These are phyloP conservation scores for Ceratobasidium sp. DNA, from an alignment of 1,284 basidiomycete genomes.

Conservation along the genomic window DNA sequence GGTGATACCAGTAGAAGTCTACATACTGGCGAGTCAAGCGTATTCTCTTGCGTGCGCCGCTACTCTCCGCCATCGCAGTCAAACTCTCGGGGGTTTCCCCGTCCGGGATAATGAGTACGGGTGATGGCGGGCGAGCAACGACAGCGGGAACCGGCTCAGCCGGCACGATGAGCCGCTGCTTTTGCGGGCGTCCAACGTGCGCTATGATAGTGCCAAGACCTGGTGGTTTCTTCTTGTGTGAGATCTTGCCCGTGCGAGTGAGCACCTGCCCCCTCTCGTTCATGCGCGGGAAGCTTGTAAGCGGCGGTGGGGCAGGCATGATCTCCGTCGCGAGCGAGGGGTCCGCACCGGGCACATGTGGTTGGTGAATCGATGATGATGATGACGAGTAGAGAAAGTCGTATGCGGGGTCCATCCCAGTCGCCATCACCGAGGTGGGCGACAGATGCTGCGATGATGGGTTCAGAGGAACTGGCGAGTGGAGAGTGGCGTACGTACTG, in stretches of 20 bases:
- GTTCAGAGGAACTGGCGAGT: conserved; percentile 28
- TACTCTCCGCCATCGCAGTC: conserved; percentile 13
- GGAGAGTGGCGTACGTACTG: conserved; percentile 23
- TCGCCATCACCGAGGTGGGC: conserved; percentile 28
- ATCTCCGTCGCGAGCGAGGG: conserved; percentile 49
- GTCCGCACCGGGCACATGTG: conserved; percentile 45
- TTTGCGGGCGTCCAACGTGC: neutral
- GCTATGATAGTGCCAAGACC: conserved; percentile 22
- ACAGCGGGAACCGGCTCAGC: neutral
- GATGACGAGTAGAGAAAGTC: conserved; percentile 38
- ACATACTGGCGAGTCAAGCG: conserved; percentile 39
- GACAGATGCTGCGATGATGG: conserved; percentile 11
- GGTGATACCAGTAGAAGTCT: neutral
- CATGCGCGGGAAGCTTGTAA: conserved; percentile 41
- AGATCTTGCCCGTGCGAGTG: conserved; percentile 21
- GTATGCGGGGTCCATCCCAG: conserved; percentile 41
- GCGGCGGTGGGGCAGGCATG: conserved; percentile 49
- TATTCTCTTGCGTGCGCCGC: conserved; percentile 33
- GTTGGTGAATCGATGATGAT: conserved; percentile 42
- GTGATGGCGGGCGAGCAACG: neutral
- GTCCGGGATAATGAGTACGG: neutral
- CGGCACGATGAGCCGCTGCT: conserved; percentile 11
- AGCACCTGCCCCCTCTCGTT: conserved; percentile 45
- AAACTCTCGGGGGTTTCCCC: neutral
- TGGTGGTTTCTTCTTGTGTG: conserved; percentile 24